Base-by-base conservation (phyloP, 768 basidiomycete genomes). In the Auriscalpium vulgare region DNA sequence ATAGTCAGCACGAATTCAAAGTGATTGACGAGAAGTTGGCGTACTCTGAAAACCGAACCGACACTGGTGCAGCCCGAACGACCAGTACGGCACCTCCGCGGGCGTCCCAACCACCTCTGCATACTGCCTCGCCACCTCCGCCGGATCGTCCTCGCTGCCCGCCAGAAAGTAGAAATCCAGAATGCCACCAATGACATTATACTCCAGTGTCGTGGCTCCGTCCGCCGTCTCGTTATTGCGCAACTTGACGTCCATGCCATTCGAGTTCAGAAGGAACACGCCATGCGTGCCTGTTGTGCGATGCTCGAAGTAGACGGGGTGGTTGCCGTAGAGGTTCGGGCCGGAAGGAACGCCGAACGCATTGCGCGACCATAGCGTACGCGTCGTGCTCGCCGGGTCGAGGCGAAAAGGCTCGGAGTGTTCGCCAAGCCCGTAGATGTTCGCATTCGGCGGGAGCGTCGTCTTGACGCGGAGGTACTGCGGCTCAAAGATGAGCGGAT, bases 401-500 rank as follows among this genome's bases (percentile, higher is more conserved):
- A 87, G 78, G 16, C 78, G 80, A 76, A 87, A 87, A 0, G 78
- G 63, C 57, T 86, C 77, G 5, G 82, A 80, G 65, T 86, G 83
- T 60, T 87, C 86, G n/a, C 88, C 88, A 9, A 90, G 75, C 2
- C 89, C 89, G 65, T 88, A 89, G 54, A 90, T 78, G 67, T 89
- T 88, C 34, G 87, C 78, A 43, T 78, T 67, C 3, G 66, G 52
- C 1, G 87, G 83, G 0, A 91, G 67, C 47, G 64, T 66, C n/a
- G 85, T 86, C 66, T 86, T 84, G 59, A 91, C 71, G 51, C 87
- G 84, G 14, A 91, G 74, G 65, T 86, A 91, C 67, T 88, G 88
- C 1, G 84, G 79, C 60, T 88, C 85, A 63, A 85, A 90, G 59
- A 92, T 81, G 67, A 88, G 68, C 1, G 86, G 74, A 61, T 83